Evolutionary conservation across 345 rosid genomes (phyloP).

Genomic region (Populus tremula): DNA sequence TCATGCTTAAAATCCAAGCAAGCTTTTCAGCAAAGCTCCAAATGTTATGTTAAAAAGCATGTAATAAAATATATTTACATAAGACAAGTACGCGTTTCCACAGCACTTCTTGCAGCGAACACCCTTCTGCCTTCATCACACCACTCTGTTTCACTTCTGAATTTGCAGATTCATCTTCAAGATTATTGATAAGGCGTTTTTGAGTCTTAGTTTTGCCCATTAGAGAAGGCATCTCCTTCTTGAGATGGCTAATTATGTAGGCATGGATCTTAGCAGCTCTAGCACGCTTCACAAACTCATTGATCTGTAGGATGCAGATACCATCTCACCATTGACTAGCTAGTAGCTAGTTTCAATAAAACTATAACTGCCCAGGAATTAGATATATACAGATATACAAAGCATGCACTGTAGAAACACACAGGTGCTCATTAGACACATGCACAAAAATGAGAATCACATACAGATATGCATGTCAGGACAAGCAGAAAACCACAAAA

Average conservation of each 20-base stretch:
- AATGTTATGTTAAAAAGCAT: not conserved
- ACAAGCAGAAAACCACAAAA: not conserved
- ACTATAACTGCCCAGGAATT: not conserved
- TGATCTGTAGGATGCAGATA: conserved; percentile 43
- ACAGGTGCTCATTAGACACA: not conserved
- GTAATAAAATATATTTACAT: not conserved
- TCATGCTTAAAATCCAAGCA: not conserved
- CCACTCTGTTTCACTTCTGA: not conserved
- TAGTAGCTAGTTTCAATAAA: no score
- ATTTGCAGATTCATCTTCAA: conserved; percentile 60
- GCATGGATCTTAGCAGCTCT: conserved; percentile 97
- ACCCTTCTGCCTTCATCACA: no score
- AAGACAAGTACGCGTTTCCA: no score
- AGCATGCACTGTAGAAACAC: not conserved
- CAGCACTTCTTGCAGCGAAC: no score
- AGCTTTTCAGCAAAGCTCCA: not conserved
- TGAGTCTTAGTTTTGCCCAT: conserved; percentile 92
- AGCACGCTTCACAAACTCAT: conserved; percentile 94
- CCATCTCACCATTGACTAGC: not conserved
- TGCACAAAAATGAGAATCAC: not conserved
- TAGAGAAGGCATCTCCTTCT: conserved; percentile 93
- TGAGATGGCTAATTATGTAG: conserved; percentile 79
- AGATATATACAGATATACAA: not conserved
- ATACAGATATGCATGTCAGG: not conserved
- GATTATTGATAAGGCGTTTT: conserved; percentile 72